A percentile compares a stretch with the other conserved stretches of the same genome.
phyloP scores from a whole-genome alignment of 2,329 filamentous ascomycete genomes.

The Fusarium coffeatum region DNA sequence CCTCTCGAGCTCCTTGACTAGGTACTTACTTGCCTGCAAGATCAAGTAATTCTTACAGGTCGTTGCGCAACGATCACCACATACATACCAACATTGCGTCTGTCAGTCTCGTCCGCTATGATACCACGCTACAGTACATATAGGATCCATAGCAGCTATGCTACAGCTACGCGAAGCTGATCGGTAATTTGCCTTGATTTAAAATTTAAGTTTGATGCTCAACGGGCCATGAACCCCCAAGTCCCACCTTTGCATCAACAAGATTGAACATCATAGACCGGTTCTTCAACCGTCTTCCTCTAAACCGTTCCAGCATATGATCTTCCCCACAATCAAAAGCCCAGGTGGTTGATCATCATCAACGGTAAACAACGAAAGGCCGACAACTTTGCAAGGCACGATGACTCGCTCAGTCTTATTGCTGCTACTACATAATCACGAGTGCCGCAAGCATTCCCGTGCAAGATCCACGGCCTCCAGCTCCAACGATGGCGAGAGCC shows the following conservation, averaged over 20 bases:
- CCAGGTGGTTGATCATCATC: constrained; percentile 7
- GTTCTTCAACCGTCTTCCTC: constrained; percentile 3
- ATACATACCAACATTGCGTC: not conserved
- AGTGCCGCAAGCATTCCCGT: constrained; percentile 10
- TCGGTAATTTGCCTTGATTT: not conserved
- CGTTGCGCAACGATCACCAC: not conserved
- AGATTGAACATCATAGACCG: constrained; percentile 6
- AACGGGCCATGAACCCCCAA: constrained; percentile 3
- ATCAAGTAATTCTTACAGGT: not conserved
- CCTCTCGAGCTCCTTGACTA: not conserved
- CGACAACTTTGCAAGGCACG: not conserved
- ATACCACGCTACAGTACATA: not conserved
- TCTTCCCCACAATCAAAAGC: constrained; percentile 23
- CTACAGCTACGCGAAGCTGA: constrained; percentile 7
- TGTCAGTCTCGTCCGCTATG: not conserved
- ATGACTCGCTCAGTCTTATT: constrained; percentile 25
- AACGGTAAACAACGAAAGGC: constrained; percentile 3
- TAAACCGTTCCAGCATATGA: constrained; percentile 1
- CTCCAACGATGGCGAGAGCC: constrained; percentile 30
- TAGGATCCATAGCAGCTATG: not conserved
- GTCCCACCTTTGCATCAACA: constrained; percentile 2
- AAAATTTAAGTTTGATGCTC: constrained; percentile 4
- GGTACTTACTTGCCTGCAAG: not conserved
- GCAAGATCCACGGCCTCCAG: constrained; percentile 9
- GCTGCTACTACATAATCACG: not conserved